A percentile compares a stretch with the other conserved stretches of the same genome.
phyloP scores from a whole-genome alignment of 176 grass and related monocot species.

The Triticum timopheevii region DNA sequence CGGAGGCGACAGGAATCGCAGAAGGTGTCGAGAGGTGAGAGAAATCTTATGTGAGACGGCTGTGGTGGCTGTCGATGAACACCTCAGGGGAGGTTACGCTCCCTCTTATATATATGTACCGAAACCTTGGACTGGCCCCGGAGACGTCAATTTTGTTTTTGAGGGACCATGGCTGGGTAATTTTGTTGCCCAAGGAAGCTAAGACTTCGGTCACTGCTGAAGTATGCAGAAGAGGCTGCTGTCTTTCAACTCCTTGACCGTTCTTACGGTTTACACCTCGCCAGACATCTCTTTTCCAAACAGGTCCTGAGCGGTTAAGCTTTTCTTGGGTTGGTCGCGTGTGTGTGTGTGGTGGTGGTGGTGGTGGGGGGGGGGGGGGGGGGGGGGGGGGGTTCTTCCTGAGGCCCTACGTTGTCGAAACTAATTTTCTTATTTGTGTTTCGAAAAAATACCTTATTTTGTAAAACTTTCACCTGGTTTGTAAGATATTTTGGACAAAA shows the following conservation, averaged over 20 bases:
- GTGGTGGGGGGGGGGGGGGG: neutral
- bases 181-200: constrained; percentile 33
- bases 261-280: constrained; percentile 23
- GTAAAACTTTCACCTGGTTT: too few relatives aligned
- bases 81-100: constrained; percentile 28
- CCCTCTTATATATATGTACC: constrained; percentile 46
- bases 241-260: neutral
- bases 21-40: neutral
- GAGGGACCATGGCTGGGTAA: neutral
- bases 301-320: neutral
- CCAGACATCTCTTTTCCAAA: constrained; percentile 10
- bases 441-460: too few relatives aligned
- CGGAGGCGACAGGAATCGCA: neutral
- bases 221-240: neutral
- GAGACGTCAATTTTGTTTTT: constrained; percentile 4
- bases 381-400: neutral
- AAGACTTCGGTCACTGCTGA: constrained; percentile 2
- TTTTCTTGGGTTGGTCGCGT: neutral
- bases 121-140: constrained; percentile 20
- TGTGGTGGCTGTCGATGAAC: constrained; percentile 11
- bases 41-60: neutral
- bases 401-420: neutral
- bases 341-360: too few relatives aligned
- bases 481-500: neutral
- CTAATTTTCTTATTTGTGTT: neutral